Evolutionary conservation across 106 monocot genomes (phyloP).

Genomic region (Agapanthus africanus): DNA sequence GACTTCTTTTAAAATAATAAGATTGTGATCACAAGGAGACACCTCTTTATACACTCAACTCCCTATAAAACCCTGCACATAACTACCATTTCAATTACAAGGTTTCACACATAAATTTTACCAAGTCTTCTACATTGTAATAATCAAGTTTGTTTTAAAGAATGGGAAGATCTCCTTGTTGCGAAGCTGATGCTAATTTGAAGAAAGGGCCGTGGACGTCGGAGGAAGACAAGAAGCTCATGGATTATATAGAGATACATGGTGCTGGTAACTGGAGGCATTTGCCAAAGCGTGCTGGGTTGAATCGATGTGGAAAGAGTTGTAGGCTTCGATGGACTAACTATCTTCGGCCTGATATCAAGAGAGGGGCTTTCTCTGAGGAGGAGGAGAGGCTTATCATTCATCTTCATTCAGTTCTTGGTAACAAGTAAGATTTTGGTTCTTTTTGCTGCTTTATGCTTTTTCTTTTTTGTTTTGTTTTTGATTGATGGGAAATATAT

Average conservation of each 20-base stretch:
- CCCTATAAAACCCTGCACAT: too few species aligned
- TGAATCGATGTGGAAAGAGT: conserved; percentile 21
- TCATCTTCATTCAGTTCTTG: conserved; percentile 27
- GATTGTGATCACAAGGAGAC: neutral
- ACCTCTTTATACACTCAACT: neutral
- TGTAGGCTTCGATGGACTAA: conserved; percentile 7
- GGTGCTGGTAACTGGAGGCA: conserved; percentile 21
- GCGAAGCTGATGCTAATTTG: conserved; percentile 4
- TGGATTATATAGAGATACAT: conserved; percentile 17
- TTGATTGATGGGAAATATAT: too few species aligned
- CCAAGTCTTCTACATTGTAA: too few species aligned
- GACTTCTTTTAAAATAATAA: neutral
- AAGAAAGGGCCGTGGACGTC: conserved; percentile 32
- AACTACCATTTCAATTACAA: too few species aligned
- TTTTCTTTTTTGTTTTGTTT: too few species aligned
- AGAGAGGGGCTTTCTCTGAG: neutral
- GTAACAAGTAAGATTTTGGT: conserved; percentile 26
- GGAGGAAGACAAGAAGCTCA: conserved; percentile 33
- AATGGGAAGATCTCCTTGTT: conserved; percentile 10
- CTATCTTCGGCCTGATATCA: conserved; percentile 5
- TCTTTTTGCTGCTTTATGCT: too few species aligned
- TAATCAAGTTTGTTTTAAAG: too few species aligned
- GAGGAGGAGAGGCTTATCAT: conserved; percentile 10
- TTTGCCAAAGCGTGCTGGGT: conserved; percentile 32
- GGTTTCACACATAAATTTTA: too few species aligned